Evolutionary conservation across 192 early-diverging fungal genomes (phyloP).

Genomic region (Geranomyces variabilis): DNA sequence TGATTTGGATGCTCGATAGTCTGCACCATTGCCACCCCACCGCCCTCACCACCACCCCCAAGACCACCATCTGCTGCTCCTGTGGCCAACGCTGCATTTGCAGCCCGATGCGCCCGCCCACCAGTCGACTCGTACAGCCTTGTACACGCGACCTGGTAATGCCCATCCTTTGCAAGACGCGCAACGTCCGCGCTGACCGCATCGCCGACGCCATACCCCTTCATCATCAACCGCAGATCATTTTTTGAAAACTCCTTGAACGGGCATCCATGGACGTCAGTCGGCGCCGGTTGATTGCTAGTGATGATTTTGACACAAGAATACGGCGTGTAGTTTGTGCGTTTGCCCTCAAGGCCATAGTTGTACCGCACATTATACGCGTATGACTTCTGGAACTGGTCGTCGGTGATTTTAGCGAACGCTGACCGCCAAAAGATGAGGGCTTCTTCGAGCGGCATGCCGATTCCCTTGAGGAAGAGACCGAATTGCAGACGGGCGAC

Average conservation of each 20-base stretch:
- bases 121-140: slow-evolving; percentile 77
- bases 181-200: slow-evolving; percentile 67
- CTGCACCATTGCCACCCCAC: slow-evolving; percentile 51
- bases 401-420: slow-evolving; percentile 79
- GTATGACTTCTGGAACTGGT: slow-evolving; percentile 89
- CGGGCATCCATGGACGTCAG: slow-evolving; percentile 95
- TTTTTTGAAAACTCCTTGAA: slow-evolving; percentile 79
- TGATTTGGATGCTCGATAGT: slow-evolving; percentile 94
- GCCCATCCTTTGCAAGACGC: slow-evolving; percentile 66
- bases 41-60: slow-evolving; percentile 25
- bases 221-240: slow-evolving; percentile 65
- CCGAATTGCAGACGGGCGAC: slow-evolving; percentile 87
- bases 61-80: background rate
- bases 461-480: slow-evolving; percentile 94
- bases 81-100: background rate
- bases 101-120: slow-evolving; percentile 32
- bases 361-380: slow-evolving; percentile 95
- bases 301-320: slow-evolving; percentile 87
- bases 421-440: slow-evolving; percentile 88
- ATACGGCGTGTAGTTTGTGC: slow-evolving; percentile 61
- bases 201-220: slow-evolving; percentile 60
- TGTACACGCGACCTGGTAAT: slow-evolving; percentile 95
- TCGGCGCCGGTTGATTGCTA: slow-evolving; percentile 72
- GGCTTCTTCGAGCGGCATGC: slow-evolving; percentile 85
- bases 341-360: slow-evolving; percentile 93